Percentiles rank a stretch among this genome's conserved stretches.
These are phyloP conservation scores for Lachancea nothofagi DNA, from an alignment of 805 yeast genomes.

Conservation along the genomic window DNA sequence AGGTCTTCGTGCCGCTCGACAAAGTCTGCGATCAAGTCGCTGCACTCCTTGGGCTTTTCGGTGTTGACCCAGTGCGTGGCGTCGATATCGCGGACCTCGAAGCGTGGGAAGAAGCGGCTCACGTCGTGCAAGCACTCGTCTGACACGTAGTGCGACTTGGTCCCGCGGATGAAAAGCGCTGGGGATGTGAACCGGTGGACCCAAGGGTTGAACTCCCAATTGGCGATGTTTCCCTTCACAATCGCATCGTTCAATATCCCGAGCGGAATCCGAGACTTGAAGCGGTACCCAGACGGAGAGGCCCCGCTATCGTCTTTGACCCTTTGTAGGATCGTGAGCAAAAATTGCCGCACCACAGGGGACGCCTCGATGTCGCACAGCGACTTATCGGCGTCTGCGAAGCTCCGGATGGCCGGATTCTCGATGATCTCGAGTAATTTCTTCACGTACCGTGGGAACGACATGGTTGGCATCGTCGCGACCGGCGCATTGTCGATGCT, in stretches of 20 bases:
- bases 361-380: conserved; percentile 58
- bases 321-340: conserved; percentile 43
- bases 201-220: conserved; percentile 66
- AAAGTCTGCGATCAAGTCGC: conserved; percentile 56
- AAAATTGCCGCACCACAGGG: conserved; percentile 63
- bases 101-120: conserved; percentile 72
- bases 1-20: conserved; percentile 42
- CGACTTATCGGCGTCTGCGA: conserved; percentile 62
- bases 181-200: conserved; percentile 61
- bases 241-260: conserved; percentile 60
- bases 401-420: conserved; percentile 38
- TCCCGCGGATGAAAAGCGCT: conserved; percentile 72
- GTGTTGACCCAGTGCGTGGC: conserved; percentile 93
- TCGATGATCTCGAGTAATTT: conserved; percentile 56
- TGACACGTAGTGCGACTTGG: conserved; percentile 67
- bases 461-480: conserved; percentile 48
- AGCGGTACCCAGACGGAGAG: conserved; percentile 11
- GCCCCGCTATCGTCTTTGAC: conserved; percentile 16
- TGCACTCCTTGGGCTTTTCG: conserved; percentile 77
- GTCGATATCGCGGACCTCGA: conserved; percentile 66
- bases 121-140: conserved; percentile 74
- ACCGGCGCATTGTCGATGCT: conserved; percentile 91
- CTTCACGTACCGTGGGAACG: conserved; percentile 62
- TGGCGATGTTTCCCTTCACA: conserved; percentile 59
- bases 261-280: conserved; percentile 54